Conservation (phyloP, 306 rosid species). For the Castanea sativa region DNA sequence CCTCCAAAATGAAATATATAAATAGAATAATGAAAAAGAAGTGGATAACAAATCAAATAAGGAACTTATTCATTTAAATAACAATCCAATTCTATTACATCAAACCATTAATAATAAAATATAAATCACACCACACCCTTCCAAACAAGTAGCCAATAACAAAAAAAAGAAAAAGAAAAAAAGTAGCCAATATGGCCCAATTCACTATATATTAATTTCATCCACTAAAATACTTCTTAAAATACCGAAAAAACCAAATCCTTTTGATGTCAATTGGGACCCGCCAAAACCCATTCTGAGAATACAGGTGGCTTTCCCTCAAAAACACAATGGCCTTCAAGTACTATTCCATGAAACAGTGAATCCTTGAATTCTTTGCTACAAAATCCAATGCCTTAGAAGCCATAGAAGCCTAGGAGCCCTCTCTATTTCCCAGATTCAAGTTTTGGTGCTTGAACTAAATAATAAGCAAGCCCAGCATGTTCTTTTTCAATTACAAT, state of each 20-base stretch:
- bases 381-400: too few species aligned
- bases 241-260: background rate
- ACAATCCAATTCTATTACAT: background rate
- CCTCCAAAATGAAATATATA: background rate
- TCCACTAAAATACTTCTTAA: background rate
- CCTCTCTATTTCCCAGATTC: too few species aligned
- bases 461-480: background rate
- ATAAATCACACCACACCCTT: slow-evolving; percentile 9
- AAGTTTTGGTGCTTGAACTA: background rate
- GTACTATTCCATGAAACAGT: too few species aligned
- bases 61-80: background rate
- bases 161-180: background rate
- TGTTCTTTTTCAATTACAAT: background rate
- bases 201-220: background rate
- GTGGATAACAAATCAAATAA: background rate
- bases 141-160: background rate
- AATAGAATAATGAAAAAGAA: background rate
- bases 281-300: background rate
- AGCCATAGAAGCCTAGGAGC: too few species aligned
- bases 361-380: too few species aligned
- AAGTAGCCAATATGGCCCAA: background rate
- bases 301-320: background rate
- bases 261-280: background rate
- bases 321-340: background rate
- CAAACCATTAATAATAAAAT: background rate